A percentile compares a stretch with the other conserved stretches of the same genome.
These are phyloP conservation scores for Nemania diffusa DNA, from an alignment of 2,329 filamentous ascomycete genomes.

Conservation along the genomic window DNA sequence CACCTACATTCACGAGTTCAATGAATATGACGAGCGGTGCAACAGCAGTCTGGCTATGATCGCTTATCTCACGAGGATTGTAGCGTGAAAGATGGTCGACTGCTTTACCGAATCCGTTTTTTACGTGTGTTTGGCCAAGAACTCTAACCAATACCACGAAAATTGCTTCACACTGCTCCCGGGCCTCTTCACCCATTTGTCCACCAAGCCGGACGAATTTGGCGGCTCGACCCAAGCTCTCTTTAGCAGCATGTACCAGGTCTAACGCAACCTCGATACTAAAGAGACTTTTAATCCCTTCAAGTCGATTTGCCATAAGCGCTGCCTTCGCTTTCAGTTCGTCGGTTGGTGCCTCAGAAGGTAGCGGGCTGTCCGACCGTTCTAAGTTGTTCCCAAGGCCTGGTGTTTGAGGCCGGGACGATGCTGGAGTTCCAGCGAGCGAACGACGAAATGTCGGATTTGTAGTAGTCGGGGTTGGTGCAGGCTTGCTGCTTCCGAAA, in stretches of 20 bases:
- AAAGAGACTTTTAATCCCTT: conserved; percentile 94
- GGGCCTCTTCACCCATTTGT: conserved; percentile 82
- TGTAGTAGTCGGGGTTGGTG: conserved; percentile 45
- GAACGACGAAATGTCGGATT: conserved; percentile 47
- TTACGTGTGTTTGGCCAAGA: conserved; percentile 86
- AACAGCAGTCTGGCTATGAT: conserved; percentile 77
- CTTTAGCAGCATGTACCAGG: conserved; percentile 88
- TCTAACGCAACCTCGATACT: conserved; percentile 95
- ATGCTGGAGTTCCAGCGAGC: conserved; percentile 50
- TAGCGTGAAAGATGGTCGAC: conserved; percentile 91
- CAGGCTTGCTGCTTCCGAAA: conserved; percentile 61
- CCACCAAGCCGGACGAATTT: conserved; percentile 84
- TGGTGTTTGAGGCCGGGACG: conserved; percentile 63
- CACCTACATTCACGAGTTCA: conserved; percentile 96
- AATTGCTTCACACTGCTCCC: conserved; percentile 88
- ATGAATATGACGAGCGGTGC: conserved; percentile 95
- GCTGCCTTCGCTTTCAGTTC: conserved; percentile 98
- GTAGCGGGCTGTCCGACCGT: conserved; percentile 57
- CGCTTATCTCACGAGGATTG: conserved; percentile 83
- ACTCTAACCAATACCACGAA: conserved; percentile 87
- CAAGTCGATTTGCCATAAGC: conserved; percentile 92
- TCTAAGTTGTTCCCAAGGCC: conserved; percentile 53
- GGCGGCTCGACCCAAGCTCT: conserved; percentile 84
- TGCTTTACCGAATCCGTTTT: conserved; percentile 91
- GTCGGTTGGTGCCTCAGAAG: conserved; percentile 79